Conservation (phyloP, 306 rosid species). For the Prunus padus region DNA sequence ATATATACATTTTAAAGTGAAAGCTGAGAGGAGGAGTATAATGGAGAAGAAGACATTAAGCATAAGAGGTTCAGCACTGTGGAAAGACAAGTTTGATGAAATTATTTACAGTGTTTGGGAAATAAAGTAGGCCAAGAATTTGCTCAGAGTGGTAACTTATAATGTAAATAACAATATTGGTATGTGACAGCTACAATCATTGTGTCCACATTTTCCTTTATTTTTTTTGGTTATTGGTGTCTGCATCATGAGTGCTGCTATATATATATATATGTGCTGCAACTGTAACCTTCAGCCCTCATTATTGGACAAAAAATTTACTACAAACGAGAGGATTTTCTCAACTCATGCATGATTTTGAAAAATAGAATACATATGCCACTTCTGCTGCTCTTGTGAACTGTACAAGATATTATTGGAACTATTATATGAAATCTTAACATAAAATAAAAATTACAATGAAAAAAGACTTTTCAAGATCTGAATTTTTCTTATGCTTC, state of each 20-base stretch:
- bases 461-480: background rate
- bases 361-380: background rate
- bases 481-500: conserved; percentile 1
- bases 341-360: background rate
- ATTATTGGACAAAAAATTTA: no score
- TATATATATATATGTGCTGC: background rate
- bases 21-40: background rate
- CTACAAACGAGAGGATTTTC: background rate
- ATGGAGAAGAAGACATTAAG: background rate
- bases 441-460: background rate
- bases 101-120: no score
- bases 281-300: background rate
- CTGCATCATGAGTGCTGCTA: background rate
- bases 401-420: background rate
- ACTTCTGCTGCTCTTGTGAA: background rate
- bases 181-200: background rate
- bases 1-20: no score
- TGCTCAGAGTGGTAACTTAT: background rate
- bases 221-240: background rate
- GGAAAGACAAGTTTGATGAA: no score
- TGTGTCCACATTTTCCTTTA: background rate
- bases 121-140: no score
- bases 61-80: no score
- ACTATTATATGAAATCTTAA: background rate
- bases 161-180: background rate